Conservation (phyloP, 805 yeast genomes). For the Myxozyma udenii region DNA sequence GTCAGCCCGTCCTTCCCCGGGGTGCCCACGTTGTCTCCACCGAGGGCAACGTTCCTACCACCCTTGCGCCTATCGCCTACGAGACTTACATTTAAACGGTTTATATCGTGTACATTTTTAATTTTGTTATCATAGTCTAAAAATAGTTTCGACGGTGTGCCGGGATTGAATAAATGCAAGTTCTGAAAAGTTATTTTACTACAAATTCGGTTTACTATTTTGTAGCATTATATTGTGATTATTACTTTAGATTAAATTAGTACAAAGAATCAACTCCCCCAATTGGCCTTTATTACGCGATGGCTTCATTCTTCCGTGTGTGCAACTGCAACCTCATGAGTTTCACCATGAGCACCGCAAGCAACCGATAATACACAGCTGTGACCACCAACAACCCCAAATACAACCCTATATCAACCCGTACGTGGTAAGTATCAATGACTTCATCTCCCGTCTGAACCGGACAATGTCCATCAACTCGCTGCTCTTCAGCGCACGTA, state of each 20-base stretch:
- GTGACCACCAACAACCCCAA: constrained; percentile 33
- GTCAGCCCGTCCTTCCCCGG: constrained; percentile 99
- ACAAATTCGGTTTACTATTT: background rate
- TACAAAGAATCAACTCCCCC: too few species aligned
- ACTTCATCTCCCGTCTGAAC: constrained; percentile 57
- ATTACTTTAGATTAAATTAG: too few species aligned
- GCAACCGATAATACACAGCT: constrained; percentile 32
- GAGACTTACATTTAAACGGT: constrained; percentile 87
- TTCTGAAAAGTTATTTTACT: constrained; percentile 1
- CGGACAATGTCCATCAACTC: constrained; percentile 44
- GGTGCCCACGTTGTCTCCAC: constrained; percentile 80
- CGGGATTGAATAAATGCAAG: constrained; percentile 8
- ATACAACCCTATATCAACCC: constrained; percentile 25
- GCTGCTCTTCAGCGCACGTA: constrained; percentile 46
- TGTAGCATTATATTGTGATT: too few species aligned
- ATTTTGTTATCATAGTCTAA: constrained; percentile 6
- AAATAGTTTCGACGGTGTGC: constrained; percentile 4
- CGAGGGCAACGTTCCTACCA: constrained; percentile 83
- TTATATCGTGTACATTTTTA: constrained; percentile 8
- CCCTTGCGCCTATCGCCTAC: constrained; percentile 98
- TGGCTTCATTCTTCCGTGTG: background rate
- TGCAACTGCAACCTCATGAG: constrained; percentile 18
- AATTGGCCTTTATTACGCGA: too few species aligned
- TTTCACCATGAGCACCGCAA: constrained; percentile 33
- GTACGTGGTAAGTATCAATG: constrained; percentile 50